These are phyloP conservation scores for Saturnispora galanensis DNA, from an alignment of 805 yeast species.

Conservation along the genomic window DNA sequence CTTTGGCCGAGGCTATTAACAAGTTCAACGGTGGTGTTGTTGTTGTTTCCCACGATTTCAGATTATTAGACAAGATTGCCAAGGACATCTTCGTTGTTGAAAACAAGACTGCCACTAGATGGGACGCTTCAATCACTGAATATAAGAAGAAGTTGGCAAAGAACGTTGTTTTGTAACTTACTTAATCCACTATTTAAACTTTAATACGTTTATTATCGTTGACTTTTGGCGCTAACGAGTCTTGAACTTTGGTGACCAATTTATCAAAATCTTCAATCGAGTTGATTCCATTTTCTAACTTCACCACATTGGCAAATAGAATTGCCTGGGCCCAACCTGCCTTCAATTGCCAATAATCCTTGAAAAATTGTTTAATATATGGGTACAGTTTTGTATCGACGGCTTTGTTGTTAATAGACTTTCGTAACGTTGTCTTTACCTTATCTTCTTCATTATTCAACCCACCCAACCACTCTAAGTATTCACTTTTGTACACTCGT, in stretches of 20 bases:
- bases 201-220: not conserved
- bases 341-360: conserved; percentile 70
- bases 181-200: not conserved
- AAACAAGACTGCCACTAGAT: conserved; percentile 88
- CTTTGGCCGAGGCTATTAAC: conserved; percentile 92
- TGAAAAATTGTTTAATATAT: conserved; percentile 28
- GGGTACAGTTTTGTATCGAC: conserved; percentile 38
- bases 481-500: conserved; percentile 51
- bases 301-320: conserved; percentile 72
- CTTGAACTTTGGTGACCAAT: conserved; percentile 4
- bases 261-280: conserved; percentile 8
- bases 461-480: conserved; percentile 62
- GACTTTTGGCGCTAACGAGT: not conserved
- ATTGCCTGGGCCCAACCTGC: conserved; percentile 99
- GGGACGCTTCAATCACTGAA: conserved; percentile 86
- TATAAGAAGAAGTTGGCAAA: conserved; percentile 93
- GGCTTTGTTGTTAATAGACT: conserved; percentile 9
- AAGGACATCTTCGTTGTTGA: conserved; percentile 96
- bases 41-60: conserved; percentile 98
- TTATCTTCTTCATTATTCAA: conserved; percentile 42
- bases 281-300: conserved; percentile 57
- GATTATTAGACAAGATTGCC: conserved; percentile 93
- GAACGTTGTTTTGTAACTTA: conserved; percentile 60
- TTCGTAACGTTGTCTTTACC: conserved; percentile 4
- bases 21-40: conserved; percentile 96